Base-by-base conservation (phyloP, 257 asterid species). In the Linderniella brevidens region DNA sequence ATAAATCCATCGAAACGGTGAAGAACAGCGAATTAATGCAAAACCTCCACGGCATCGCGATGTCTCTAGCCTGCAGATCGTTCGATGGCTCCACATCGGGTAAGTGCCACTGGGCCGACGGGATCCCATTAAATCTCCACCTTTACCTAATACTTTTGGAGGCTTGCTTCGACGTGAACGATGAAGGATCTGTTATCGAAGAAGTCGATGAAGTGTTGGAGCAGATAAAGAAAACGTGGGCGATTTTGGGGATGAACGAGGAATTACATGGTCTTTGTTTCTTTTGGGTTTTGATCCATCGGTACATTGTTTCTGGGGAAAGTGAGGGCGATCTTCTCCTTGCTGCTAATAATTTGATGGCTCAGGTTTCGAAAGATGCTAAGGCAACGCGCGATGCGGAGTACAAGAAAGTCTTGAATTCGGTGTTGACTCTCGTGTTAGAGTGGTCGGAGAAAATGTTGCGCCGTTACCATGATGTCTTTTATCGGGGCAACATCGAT, bases 41-140 rank as follows among this genome's bases (percentile, higher is more conserved):
- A 52, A 58, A 17, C 19, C 79, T 87, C 56, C 78, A 77, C 13
- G 72, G 41, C 40, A 49, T 60, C 57, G 88, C 74, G 43, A 62
- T 57, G 48, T 69, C 86, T 4, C 85, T 83, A 50, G 78, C 97
- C 56, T 61, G 76, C 63, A 70, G 94, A 62, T 73, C 92, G 51
- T 73, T 75, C 68, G 97, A 86, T 58, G 93, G 88, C 48, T 70
- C 87, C 11, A 50, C 39, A 48, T 59, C 95, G 6, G 80, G 73
- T 61, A 61, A 59, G 43, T 78, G 90, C 75, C 97, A 87, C 58
- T 87, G 97, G 97, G 97, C 95, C 12, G 95, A 87, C 66, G 95
- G 95, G 11, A 45, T 66, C 51, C 97, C 97, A 15, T 59, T 87
- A 55, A 87, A 78, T 69, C 73, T 87, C 53, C 72, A 64, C 45